Evolutionary conservation across 192 early-diverging fungal species (phyloP), one percentile per base, ranked within the genome.

Genomic region (Coemansia sp.): DNA sequence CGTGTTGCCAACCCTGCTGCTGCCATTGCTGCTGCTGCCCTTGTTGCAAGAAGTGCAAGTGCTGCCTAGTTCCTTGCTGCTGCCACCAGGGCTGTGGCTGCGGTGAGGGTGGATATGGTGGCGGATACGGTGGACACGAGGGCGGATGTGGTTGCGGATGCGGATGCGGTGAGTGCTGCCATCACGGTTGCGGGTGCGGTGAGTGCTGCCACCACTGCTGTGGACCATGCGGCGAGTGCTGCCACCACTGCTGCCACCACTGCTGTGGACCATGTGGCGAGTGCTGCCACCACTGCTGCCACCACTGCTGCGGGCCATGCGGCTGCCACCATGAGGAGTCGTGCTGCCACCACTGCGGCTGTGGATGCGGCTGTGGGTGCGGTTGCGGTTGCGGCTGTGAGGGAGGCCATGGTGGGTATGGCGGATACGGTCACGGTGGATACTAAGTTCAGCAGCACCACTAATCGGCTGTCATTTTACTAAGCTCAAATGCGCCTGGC

Each of bases 1-100:
- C 62, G 2, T 76, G 74, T 38, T 76, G 73, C 63, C 62, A 68
- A 36, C 65, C 65, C 34, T 72, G 70, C 60, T 53, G 64, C 44
- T 76, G 73, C 63, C 62, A 60, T 44, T 65, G 66, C 58, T 61
- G 62, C 58, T 74, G 71, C 56, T 62, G 65, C 65, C 60, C 67
- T 27, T 68, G 73, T 58, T 44, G 62, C 73, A 76, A 75, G 57
- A 69, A 68, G 54, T 76, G 73, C 59, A 68, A 76, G 57, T 70
- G 67, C 59, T 76, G 74, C 61, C n/a, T 60, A 24, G 33, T 70
- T 18, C 68, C 68, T 1, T 48, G 56, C 34, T 76, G 74, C 68
- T 67, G 68, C 68, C 27, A 77, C 39, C 56, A 77, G 9, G 24
- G 56, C 26, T 66, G 71, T 24, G 37, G 41, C 1, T 17, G 33